Percentiles rank a stretch among this genome's conserved stretches.
These are phyloP conservation scores for Amanita fuliginea DNA, from an alignment of 768 basidiomycete species.

Conservation along the genomic window DNA sequence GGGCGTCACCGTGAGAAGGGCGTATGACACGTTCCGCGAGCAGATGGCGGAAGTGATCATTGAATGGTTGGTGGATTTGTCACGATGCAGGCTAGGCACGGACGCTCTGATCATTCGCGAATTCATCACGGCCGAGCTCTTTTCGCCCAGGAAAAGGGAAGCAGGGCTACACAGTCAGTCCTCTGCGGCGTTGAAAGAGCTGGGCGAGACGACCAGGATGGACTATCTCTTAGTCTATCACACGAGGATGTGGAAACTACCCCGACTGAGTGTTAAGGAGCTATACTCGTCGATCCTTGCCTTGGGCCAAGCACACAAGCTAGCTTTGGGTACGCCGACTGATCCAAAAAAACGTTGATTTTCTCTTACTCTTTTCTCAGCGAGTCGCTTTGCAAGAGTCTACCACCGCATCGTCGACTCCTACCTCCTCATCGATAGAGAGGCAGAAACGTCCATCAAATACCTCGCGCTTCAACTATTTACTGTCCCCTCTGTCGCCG, in stretches of 20 bases:
- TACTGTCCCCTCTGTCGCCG: constrained; percentile 79
- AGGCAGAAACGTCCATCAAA: constrained; percentile 91
- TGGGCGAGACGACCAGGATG: constrained; percentile 47
- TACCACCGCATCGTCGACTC: constrained; percentile 85
- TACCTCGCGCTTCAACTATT: constrained; percentile 90
- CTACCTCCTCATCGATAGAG: constrained; percentile 86
- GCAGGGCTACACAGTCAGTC: constrained; percentile 27
- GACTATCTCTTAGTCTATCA: constrained; percentile 78
- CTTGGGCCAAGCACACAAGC: constrained; percentile 62
- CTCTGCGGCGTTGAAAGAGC: constrained; percentile 27
- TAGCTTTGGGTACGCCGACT: constrained; percentile 57
- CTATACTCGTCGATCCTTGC: constrained; percentile 69
- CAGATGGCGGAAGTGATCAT: constrained; percentile 76
- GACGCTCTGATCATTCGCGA: constrained; percentile 64
- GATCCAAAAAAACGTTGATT: neutral
- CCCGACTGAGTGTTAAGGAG: constrained; percentile 71
- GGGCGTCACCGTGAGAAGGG: constrained; percentile 79
- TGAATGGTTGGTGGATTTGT: constrained; percentile 77
- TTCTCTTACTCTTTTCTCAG: constrained; percentile 23
- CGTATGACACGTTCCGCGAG: constrained; percentile 84
- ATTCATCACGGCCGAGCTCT: constrained; percentile 57
- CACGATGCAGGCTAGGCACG: constrained; percentile 55
- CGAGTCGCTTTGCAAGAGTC: constrained; percentile 72
- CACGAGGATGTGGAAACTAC: constrained; percentile 76
- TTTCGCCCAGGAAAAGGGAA: constrained; percentile 49